A percentile compares a stretch with the other conserved stretches of the same genome.
Evolutionary conservation across 2,329 filamentous ascomycete species (phyloP).

Genomic region (Teratosphaeria destructans): DNA sequence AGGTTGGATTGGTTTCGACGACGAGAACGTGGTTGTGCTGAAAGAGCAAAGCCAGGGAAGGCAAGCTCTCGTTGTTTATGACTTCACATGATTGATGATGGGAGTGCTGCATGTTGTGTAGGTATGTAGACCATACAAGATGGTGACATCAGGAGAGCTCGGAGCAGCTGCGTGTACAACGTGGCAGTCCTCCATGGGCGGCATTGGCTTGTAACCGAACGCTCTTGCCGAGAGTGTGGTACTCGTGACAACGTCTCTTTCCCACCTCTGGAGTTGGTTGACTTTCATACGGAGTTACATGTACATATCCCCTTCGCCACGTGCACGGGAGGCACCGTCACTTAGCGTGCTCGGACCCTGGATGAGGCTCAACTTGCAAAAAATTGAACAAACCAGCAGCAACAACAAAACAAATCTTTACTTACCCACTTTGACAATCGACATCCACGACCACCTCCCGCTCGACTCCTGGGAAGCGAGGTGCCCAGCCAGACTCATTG

Average conservation of each 20-base stretch:
- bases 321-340: neutral
- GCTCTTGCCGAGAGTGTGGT: neutral
- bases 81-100: constrained; percentile 55
- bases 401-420: neutral
- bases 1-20: constrained; percentile 76
- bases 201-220: too few species aligned
- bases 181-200: neutral
- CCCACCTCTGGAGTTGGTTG: too few species aligned
- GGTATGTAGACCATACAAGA: too few species aligned
- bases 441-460: too few species aligned
- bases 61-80: constrained; percentile 72
- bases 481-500: neutral
- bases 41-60: constrained; percentile 58
- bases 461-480: too few species aligned
- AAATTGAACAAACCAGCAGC: neutral
- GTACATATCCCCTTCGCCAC: neutral
- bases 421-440: too few species aligned
- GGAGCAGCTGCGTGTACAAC: too few species aligned
- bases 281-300: too few species aligned
- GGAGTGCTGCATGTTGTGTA: neutral
- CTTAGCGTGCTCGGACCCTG: neutral
- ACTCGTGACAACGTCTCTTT: too few species aligned
- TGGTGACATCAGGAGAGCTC: too few species aligned
- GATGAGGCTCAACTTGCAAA: neutral
- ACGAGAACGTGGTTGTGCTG: constrained; percentile 81